These are phyloP conservation scores for Podospora appendiculata DNA, from an alignment of 495 filamentous ascomycete genomes.

Conservation along the genomic window DNA sequence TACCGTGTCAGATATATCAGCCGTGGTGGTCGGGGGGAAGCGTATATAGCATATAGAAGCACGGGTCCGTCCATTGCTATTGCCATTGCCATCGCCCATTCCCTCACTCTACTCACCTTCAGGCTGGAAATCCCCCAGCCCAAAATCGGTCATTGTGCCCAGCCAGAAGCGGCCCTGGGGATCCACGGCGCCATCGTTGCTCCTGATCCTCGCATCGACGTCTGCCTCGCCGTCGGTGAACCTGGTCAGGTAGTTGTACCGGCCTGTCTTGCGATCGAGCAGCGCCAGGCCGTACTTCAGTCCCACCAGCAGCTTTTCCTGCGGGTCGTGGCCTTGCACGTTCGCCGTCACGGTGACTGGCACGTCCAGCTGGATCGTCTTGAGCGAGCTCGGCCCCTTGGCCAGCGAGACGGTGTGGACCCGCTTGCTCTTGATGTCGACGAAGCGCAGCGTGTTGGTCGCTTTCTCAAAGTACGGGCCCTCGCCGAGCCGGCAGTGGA, in stretches of 20 bases:
- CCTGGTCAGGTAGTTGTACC: constrained; percentile 38
- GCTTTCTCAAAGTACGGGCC: constrained; percentile 69
- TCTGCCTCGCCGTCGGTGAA: constrained; percentile 39
- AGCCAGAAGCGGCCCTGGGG: constrained; percentile 79
- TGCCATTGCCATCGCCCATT: neutral
- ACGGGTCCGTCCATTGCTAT: neutral
- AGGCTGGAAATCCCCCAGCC: constrained; percentile 37
- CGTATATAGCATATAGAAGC: too few species aligned
- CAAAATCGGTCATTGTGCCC: constrained; percentile 80
- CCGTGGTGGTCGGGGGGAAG: too few species aligned
- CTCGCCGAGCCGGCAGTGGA: constrained; percentile 70
- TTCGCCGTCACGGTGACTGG: constrained; percentile 77
- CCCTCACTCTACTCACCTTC: too few species aligned
- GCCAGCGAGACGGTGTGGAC: constrained; percentile 67
- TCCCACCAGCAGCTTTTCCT: constrained; percentile 62
- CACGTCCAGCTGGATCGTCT: constrained; percentile 56
- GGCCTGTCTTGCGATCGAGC: constrained; percentile 58
- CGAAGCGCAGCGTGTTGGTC: constrained; percentile 70
- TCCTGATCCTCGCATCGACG: constrained; percentile 41
- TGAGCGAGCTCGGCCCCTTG: constrained; percentile 55
- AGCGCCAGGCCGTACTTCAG: constrained; percentile 77
- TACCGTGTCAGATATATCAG: neutral
- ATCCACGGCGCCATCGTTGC: constrained; percentile 80
- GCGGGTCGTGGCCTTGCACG: constrained; percentile 58
- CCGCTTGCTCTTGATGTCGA: constrained; percentile 78